phyloP scores from a whole-genome alignment of 2,329 filamentous ascomycete genomes.

The Chalaropsis ovoidea region DNA sequence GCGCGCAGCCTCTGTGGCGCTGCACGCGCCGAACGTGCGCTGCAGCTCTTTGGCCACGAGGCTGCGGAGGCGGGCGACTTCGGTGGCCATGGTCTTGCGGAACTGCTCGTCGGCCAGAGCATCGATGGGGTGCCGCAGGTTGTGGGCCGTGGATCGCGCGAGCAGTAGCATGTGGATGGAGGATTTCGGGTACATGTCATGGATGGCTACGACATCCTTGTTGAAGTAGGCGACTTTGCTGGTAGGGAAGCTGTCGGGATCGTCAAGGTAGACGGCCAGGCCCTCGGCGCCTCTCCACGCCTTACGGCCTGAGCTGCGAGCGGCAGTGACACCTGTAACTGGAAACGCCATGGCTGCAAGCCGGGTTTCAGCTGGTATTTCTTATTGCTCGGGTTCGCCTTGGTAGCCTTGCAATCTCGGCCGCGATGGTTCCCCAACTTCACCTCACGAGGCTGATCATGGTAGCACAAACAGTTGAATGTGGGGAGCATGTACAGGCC shows the following conservation, averaged over 20 bases:
- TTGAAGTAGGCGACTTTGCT: slow-evolving; percentile 56
- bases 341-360: neutral
- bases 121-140: slow-evolving; percentile 61
- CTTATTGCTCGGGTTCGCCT: neutral
- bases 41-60: slow-evolving; percentile 67
- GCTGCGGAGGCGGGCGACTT: slow-evolving; percentile 50
- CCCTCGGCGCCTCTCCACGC: slow-evolving; percentile 43
- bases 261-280: slow-evolving; percentile 55
- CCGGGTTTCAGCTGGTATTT: neutral
- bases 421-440: too few species aligned
- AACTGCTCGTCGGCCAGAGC: slow-evolving; percentile 64
- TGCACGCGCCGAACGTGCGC: slow-evolving; percentile 54
- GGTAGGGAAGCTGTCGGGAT: slow-evolving; percentile 52
- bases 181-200: slow-evolving; percentile 78
- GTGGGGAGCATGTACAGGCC: neutral
- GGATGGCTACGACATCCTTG: slow-evolving; percentile 61
- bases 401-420: neutral
- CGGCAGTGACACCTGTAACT: neutral
- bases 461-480: neutral
- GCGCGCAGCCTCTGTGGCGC: slow-evolving; percentile 51
- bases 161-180: slow-evolving; percentile 80
- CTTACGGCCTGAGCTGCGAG: slow-evolving; percentile 30
- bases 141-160: slow-evolving; percentile 55
- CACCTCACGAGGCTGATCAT: slow-evolving; percentile 12
- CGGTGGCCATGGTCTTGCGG: slow-evolving; percentile 50